Percentiles rank a stretch among this genome's conserved stretches.
phyloP scores from a whole-genome alignment of 345 rosid genomes.

The Eutrema yunnanense region DNA sequence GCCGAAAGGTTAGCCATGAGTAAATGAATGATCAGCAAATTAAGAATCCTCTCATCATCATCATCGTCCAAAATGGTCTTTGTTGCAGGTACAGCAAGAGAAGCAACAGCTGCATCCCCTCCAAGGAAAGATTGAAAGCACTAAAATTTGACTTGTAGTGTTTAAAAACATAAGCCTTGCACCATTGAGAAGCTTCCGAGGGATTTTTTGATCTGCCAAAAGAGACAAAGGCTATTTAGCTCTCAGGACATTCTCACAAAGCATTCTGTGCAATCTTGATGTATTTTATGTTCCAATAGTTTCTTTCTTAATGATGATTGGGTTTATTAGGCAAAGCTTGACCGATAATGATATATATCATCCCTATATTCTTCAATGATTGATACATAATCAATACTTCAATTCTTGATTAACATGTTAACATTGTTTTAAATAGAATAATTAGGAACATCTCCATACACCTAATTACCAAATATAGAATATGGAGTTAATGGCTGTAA shows the following conservation, averaged over 20 bases:
- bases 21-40: background rate
- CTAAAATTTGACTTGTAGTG: constrained; percentile 19
- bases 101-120: constrained; percentile 38
- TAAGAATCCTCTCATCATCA: background rate
- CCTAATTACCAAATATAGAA: too few species aligned
- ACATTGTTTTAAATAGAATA: too few species aligned
- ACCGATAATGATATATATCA: too few species aligned
- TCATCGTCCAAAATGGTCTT: background rate
- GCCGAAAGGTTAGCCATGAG: constrained; percentile 31
- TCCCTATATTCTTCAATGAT: too few species aligned
- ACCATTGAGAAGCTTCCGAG: background rate
- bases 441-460: too few species aligned
- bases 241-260: constrained; percentile 10
- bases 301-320: background rate
- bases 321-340: too few species aligned
- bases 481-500: too few species aligned
- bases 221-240: constrained; percentile 3
- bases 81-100: constrained; percentile 35
- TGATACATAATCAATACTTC: too few species aligned
- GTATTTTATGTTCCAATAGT: constrained; percentile 9
- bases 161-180: background rate
- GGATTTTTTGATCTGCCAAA: constrained; percentile 16
- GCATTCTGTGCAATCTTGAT: background rate
- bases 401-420: too few species aligned
- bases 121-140: constrained; percentile 44